Evolutionary conservation across 1,284 basidiomycete genomes (phyloP).

Genomic region (Bjerkandera adusta): DNA sequence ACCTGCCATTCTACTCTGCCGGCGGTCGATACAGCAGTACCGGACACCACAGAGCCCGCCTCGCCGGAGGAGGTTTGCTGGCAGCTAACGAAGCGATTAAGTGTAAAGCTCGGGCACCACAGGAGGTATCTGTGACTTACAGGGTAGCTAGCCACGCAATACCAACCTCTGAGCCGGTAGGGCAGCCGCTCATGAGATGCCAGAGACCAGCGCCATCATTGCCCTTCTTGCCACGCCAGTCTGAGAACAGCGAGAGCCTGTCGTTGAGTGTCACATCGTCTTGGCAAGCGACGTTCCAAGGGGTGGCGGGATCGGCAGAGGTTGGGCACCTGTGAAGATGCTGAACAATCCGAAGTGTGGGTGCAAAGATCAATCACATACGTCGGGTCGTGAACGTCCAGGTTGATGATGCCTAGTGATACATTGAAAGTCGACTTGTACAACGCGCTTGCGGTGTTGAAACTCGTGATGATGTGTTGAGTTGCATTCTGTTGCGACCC

Average conservation of each 20-base stretch:
- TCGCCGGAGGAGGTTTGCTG: conserved; percentile 50
- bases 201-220: conserved; percentile 78
- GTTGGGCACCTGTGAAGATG: conserved; percentile 48
- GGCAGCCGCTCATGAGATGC: conserved; percentile 90
- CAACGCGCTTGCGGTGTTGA: conserved; percentile 75
- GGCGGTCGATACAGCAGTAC: conserved; percentile 83
- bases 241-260: conserved; percentile 78
- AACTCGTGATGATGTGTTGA: conserved; percentile 73
- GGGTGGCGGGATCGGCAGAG: conserved; percentile 40
- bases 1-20: conserved; percentile 78
- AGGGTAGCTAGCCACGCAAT: conserved; percentile 88
- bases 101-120: conserved; percentile 1
- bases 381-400: conserved; percentile 62
- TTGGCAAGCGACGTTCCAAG: conserved; percentile 62
- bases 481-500: conserved; percentile 65
- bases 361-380: conserved; percentile 26
- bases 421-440: conserved; percentile 87
- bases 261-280: conserved; percentile 55
- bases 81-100: conserved; percentile 38
- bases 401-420: conserved; percentile 80
- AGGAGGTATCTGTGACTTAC: conserved; percentile 32
- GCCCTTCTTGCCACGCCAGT: conserved; percentile 79
- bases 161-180: conserved; percentile 82
- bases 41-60: conserved; percentile 60
- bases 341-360: conserved; percentile 2